phyloP scores from a whole-genome alignment of 1,284 basidiomycete species.

The Pascua guehoae region DNA sequence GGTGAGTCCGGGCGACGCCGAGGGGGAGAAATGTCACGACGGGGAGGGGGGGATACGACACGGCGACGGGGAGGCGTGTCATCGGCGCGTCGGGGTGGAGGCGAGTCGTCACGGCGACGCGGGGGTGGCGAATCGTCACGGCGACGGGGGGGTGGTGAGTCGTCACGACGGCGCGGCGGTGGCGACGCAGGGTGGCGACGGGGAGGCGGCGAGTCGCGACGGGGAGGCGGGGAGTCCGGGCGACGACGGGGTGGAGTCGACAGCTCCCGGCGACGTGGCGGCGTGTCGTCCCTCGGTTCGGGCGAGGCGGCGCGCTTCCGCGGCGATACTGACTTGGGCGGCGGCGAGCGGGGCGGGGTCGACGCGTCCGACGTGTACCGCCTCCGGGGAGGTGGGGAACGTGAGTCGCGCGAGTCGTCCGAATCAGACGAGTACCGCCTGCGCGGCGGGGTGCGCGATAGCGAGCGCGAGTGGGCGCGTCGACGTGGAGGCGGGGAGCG shows the following conservation, averaged over 20 bases:
- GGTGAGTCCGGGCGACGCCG: conserved; percentile 7
- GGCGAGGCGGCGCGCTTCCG: conserved; percentile 7
- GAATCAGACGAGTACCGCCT: conserved; percentile 18
- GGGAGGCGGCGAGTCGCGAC: conserved; percentile 14
- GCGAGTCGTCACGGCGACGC: conserved; percentile 15
- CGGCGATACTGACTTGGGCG: background rate
- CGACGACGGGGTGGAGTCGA: conserved; percentile 19
- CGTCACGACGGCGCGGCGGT: conserved; percentile 18
- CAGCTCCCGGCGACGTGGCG: conserved; percentile 16
- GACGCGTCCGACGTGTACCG: conserved; percentile 13
- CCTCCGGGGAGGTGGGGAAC: conserved; percentile 13
- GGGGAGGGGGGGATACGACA: conserved; percentile 5
- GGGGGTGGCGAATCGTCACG: conserved; percentile 19
- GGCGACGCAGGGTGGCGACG: conserved; percentile 12
- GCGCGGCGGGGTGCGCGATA: conserved; percentile 17
- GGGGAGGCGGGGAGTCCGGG: conserved; percentile 13
- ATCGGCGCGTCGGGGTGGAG: conserved; percentile 12
- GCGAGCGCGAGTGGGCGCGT: conserved; percentile 20
- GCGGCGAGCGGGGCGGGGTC: conserved; percentile 8
- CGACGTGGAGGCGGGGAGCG: conserved; percentile 19
- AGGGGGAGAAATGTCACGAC: background rate
- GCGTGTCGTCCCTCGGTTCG: conserved; percentile 7
- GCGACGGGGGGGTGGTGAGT: conserved; percentile 16
- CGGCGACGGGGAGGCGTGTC: conserved; percentile 5
- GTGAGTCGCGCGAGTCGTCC: conserved; percentile 3